These are phyloP conservation scores for Fusarium sp. DNA, from an alignment of 2,329 filamentous ascomycete species.

Conservation along the genomic window DNA sequence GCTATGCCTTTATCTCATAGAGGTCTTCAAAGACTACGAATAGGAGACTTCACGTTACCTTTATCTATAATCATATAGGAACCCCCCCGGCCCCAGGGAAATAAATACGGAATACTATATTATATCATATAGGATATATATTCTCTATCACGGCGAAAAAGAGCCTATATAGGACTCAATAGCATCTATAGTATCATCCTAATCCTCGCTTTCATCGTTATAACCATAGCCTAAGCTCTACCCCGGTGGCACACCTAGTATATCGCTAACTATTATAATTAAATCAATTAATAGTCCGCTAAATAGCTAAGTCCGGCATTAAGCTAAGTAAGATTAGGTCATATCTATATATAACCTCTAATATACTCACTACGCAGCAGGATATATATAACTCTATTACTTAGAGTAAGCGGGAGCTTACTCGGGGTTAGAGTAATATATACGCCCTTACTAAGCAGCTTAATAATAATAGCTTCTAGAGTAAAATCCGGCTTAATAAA, in stretches of 20 bases:
- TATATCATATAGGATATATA: too few species aligned
- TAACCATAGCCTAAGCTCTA: neutral
- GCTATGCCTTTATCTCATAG: neutral
- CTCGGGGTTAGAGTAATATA: neutral
- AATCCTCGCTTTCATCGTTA: neutral
- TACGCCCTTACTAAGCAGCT: neutral
- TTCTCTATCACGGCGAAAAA: too few species aligned
- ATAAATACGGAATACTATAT: too few species aligned
- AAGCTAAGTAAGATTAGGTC: neutral
- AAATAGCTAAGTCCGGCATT: neutral
- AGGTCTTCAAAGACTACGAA: neutral
- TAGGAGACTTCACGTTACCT: neutral
- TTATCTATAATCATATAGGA: neutral
- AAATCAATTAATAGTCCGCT: too few species aligned
- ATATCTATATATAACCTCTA: neutral
- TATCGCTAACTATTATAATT: neutral
- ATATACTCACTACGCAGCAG: neutral
- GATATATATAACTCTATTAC: neutral
- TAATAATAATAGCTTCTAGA: neutral
- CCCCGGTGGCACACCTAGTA: neutral
- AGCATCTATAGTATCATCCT: neutral
- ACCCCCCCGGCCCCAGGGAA: accelerated
- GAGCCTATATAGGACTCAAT: too few species aligned
- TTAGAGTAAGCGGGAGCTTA: neutral
- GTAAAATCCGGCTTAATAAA: too few species aligned